Conservation (phyloP, 345 rosid species). For the Luvunga scandens region DNA sequence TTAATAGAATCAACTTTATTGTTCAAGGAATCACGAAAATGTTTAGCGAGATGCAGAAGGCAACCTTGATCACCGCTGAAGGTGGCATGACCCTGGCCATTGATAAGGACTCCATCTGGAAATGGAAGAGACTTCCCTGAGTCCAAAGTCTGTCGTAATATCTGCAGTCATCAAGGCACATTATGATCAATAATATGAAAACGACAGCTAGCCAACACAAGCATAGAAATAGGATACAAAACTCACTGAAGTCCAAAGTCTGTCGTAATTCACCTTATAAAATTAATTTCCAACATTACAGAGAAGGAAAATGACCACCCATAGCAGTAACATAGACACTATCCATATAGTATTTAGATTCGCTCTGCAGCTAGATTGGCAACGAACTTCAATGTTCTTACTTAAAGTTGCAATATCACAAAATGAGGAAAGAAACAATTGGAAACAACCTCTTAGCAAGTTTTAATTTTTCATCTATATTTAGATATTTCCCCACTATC, state of each 20-base stretch:
- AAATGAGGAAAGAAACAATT: background rate
- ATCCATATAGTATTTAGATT: background rate
- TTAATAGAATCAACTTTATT: background rate
- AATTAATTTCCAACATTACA: background rate
- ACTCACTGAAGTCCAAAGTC: background rate
- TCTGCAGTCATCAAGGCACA: conserved; percentile 29
- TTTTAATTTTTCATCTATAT: background rate
- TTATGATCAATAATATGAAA: background rate
- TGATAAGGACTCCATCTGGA: conserved; percentile 66
- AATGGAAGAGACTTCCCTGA: conserved; percentile 64
- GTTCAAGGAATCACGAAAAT: background rate
- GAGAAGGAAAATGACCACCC: background rate
- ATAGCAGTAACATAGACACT: background rate
- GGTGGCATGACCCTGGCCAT: conserved; percentile 50
- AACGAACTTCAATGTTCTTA: background rate
- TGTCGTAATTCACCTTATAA: background rate
- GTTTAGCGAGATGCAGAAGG: background rate
- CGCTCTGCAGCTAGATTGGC: background rate
- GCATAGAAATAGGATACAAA: background rate
- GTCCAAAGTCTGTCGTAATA: conserved; percentile 50
- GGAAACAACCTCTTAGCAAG: background rate
- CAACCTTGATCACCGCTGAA: conserved; percentile 67
- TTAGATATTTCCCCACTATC: background rate
- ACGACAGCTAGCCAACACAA: background rate
- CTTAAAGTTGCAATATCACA: background rate